phyloP scores from a whole-genome alignment of 179 eudicot genomes.

The Monotropa hypopitys region DNA sequence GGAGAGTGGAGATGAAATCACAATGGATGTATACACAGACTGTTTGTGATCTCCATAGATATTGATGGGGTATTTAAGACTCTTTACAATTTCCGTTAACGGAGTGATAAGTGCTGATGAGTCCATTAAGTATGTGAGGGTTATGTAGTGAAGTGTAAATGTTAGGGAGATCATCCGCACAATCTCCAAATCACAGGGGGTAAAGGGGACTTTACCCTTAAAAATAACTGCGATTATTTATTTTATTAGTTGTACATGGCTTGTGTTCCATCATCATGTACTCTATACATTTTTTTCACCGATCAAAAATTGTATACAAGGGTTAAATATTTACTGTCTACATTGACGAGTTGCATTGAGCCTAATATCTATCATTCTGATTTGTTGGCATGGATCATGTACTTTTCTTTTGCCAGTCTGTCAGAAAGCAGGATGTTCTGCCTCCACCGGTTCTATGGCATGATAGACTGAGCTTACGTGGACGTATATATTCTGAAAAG shows the following conservation, averaged over 20 bases:
- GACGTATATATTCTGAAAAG: slow-evolving; percentile 15
- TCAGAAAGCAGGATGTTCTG: slow-evolving; percentile 9
- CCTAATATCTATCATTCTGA: not conserved
- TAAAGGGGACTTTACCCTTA: too few species aligned
- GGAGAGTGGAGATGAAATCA: too few species aligned
- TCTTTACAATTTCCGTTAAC: too few species aligned
- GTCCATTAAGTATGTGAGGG: too few species aligned
- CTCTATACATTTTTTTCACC: not conserved
- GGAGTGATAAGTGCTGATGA: too few species aligned
- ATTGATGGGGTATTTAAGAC: too few species aligned
- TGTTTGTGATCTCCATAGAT: too few species aligned
- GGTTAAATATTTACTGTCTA: not conserved
- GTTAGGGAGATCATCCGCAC: too few species aligned
- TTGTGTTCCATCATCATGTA: not conserved
- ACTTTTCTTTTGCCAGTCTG: slow-evolving; percentile 11
- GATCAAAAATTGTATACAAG: not conserved
- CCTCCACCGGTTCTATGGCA: slow-evolving; percentile 22
- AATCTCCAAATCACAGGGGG: too few species aligned
- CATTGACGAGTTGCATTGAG: not conserved
- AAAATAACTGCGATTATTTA: not conserved
- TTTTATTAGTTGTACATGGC: not conserved
- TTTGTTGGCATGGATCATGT: slow-evolving; percentile 5
- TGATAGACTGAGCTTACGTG: slow-evolving; percentile 11
- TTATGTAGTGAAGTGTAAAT: too few species aligned
- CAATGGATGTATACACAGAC: too few species aligned